Percentiles rank a stretch among this genome's conserved stretches.
These are phyloP conservation scores for Cadophora malorum DNA, from an alignment of 2,329 filamentous ascomycete genomes.

Conservation along the genomic window DNA sequence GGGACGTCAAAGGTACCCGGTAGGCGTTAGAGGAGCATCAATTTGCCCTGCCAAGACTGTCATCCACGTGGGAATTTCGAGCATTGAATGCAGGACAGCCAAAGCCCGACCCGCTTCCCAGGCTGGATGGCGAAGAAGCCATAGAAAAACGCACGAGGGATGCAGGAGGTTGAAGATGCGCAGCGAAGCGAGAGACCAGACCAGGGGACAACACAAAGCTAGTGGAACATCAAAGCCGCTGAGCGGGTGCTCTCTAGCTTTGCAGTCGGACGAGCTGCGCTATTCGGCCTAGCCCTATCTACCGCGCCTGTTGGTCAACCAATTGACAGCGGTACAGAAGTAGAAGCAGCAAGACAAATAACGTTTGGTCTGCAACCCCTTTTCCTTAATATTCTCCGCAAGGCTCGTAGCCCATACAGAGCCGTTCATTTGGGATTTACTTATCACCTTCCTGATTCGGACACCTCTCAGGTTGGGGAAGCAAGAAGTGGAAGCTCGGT, in stretches of 20 bases:
- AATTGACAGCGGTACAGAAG: not conserved
- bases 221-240: not conserved
- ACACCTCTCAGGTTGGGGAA: slow-evolving; percentile 1
- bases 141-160: not conserved
- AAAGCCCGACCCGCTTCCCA: slow-evolving; percentile 6
- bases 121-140: not conserved
- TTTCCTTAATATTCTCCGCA: slow-evolving; percentile 11
- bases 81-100: slow-evolving; percentile 5
- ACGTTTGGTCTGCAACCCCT: slow-evolving; percentile 15
- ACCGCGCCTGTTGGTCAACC: not conserved
- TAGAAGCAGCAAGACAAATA: slow-evolving; percentile 6
- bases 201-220: not conserved
- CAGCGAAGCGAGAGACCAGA: not conserved
- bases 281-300: not conserved
- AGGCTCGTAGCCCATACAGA: not conserved
- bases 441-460: slow-evolving; percentile 23
- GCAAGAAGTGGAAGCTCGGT: not conserved
- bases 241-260: not conserved
- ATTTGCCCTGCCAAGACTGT: slow-evolving; percentile 8
- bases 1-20: not conserved
- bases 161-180: slow-evolving; percentile 5
- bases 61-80: slow-evolving; percentile 10
- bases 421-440: slow-evolving; percentile 16
- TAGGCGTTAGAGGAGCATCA: not conserved
- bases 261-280: slow-evolving; percentile 2